A percentile compares a stretch with the other conserved stretches of the same genome.
Conservation (phyloP, 169 alveolate genomes). For the Eimeria zaria region DNA sequence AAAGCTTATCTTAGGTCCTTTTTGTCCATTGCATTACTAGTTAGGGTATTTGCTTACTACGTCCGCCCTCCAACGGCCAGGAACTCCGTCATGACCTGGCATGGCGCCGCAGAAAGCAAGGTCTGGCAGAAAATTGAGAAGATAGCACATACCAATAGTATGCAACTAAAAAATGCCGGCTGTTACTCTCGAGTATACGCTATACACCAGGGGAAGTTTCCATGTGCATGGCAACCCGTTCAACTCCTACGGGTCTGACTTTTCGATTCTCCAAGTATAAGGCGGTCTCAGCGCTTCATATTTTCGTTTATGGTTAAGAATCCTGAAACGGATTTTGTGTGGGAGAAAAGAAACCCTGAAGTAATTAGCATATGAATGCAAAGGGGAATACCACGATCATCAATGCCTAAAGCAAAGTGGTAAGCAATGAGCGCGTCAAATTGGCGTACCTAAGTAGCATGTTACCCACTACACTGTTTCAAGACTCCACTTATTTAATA, state of each 20-base stretch:
- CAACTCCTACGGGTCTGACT: background rate
- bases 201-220: background rate
- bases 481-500: background rate
- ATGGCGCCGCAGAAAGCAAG: background rate
- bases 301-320: background rate
- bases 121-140: background rate
- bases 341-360: background rate
- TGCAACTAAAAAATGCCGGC: background rate
- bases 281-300: background rate
- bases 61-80: too few relatives aligned
- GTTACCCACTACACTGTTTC: too few relatives aligned
- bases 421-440: background rate
- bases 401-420: background rate
- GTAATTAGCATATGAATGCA: background rate
- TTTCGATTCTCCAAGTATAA: background rate
- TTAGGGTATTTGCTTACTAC: too few relatives aligned
- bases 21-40: too few relatives aligned
- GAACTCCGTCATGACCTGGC: background rate
- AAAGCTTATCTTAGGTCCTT: background rate
- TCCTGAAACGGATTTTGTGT: background rate
- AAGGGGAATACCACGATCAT: background rate
- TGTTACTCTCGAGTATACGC: background rate
- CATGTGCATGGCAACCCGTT: background rate
- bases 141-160: background rate
- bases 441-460: too few relatives aligned